These are phyloP conservation scores for Aspergillus funiculosus DNA, from an alignment of 495 filamentous ascomycete genomes.

Conservation along the genomic window DNA sequence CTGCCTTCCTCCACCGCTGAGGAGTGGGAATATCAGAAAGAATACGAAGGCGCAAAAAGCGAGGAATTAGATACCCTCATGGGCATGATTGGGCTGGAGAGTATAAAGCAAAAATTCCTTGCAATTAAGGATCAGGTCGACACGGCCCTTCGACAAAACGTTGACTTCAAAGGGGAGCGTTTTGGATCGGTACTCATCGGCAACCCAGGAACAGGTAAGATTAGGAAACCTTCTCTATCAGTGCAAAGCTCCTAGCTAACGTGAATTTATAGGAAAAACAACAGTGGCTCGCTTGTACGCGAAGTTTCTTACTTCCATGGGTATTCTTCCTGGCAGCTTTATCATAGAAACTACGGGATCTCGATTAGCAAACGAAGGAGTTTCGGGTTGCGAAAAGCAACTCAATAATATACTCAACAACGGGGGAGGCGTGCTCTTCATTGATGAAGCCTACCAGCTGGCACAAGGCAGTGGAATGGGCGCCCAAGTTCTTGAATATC, in stretches of 20 bases:
- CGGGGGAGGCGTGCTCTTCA: slow-evolving; percentile 63
- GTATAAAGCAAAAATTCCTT: slow-evolving; percentile 59
- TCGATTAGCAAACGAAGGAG: slow-evolving; percentile 56
- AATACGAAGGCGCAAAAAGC: slow-evolving; percentile 43
- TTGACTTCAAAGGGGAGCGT: slow-evolving; percentile 52
- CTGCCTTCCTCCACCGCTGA: slow-evolving; percentile 21
- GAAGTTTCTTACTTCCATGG: slow-evolving; percentile 57
- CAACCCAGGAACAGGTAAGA: slow-evolving; percentile 70
- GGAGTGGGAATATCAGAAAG: slow-evolving; percentile 61
- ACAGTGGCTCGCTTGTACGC: slow-evolving; percentile 76
- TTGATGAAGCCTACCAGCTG: slow-evolving; percentile 77
- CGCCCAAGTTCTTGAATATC: slow-evolving; percentile 60
- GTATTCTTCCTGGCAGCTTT: slow-evolving; percentile 44
- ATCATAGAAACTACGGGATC: slow-evolving; percentile 68
- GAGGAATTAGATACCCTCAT: slow-evolving; percentile 58
- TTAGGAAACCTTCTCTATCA: background rate
- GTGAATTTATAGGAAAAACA: slow-evolving; percentile 56
- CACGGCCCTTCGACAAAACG: slow-evolving; percentile 48
- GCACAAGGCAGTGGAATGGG: slow-evolving; percentile 44
- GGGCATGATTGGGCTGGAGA: slow-evolving; percentile 66
- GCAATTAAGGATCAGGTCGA: slow-evolving; percentile 65
- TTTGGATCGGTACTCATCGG: slow-evolving; percentile 63
- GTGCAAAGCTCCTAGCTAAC: background rate
- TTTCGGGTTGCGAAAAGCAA: slow-evolving; percentile 49
- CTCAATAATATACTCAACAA: slow-evolving; percentile 50